Conservation (phyloP, 192 early-diverging fungal genomes). For the Obelidium mucronatum region DNA sequence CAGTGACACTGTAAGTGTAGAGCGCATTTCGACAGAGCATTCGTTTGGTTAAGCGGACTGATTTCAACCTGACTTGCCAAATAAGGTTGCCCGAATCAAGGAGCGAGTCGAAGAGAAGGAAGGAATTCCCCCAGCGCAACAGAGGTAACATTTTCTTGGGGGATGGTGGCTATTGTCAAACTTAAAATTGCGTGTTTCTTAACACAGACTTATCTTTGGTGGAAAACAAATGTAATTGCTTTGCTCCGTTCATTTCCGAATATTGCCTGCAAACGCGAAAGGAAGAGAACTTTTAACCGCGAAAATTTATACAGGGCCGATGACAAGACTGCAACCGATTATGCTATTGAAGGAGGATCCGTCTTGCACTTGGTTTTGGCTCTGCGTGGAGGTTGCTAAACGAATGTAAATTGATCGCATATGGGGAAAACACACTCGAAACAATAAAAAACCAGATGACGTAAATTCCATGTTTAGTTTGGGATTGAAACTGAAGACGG, state of each 20-base stretch:
- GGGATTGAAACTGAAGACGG: no score
- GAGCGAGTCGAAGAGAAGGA: conserved; percentile 95
- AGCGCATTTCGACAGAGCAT: no score
- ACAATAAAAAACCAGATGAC: no score
- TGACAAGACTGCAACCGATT: conserved; percentile 73
- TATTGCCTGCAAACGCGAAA: not conserved
- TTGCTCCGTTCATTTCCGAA: not conserved
- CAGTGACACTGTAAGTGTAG: conserved; percentile 64
- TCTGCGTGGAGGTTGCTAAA: conserved; percentile 82
- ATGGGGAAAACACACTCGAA: no score
- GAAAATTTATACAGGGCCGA: conserved; percentile 67
- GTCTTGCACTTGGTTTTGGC: conserved; percentile 94
- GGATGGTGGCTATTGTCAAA: no score
- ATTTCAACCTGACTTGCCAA: not conserved
- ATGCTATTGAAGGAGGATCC: conserved; percentile 77
- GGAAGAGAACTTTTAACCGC: no score
- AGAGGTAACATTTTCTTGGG: no score
- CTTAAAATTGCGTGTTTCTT: not conserved
- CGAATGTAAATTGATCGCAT: no score
- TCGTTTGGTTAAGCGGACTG: not conserved
- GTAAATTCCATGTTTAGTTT: no score
- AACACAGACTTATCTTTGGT: conserved; percentile 78
- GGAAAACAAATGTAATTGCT: conserved; percentile 91
- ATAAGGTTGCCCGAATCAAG: conserved; percentile 83
- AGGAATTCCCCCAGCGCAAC: conserved; percentile 96